Percentiles rank a stretch among this genome's conserved stretches.
Conservation (phyloP, 306 rosid species). For the Sicyos edulis region DNA sequence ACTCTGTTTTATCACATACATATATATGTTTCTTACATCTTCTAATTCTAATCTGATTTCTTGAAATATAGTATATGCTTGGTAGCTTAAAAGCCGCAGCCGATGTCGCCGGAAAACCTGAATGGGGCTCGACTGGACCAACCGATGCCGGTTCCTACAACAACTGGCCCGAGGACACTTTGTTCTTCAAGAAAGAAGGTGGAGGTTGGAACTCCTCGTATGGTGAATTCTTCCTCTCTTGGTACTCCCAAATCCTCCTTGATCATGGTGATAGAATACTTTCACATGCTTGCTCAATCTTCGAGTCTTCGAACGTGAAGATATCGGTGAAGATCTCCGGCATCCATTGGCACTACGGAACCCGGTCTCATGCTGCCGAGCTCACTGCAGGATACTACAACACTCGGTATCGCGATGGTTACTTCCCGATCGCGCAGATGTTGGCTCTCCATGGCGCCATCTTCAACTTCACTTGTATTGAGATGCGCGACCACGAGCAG, state of each 20-base stretch:
- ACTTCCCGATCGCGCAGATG: slow-evolving; percentile 83
- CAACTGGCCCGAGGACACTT: slow-evolving; percentile 90
- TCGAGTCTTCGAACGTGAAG: slow-evolving; percentile 45
- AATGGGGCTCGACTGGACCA: slow-evolving; percentile 93
- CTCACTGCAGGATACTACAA: slow-evolving; percentile 97
- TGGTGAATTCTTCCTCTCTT: slow-evolving; percentile 82
- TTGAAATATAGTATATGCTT: slow-evolving; percentile 64
- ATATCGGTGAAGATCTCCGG: slow-evolving; percentile 84
- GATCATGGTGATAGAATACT: slow-evolving; percentile 86
- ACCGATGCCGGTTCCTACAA: slow-evolving; percentile 89
- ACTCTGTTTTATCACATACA: neutral
- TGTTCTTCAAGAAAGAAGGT: slow-evolving; percentile 73
- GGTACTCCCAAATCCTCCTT: slow-evolving; percentile 82
- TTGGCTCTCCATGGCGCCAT: slow-evolving; percentile 74
- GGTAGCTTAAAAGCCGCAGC: slow-evolving; percentile 71
- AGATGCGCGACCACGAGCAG: slow-evolving; percentile 91
- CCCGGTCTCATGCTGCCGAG: slow-evolving; percentile 91
- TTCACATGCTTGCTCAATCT: slow-evolving; percentile 48
- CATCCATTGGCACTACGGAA: slow-evolving; percentile 94
- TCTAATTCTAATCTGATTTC: slow-evolving; percentile 2
- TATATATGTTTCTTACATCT: neutral
- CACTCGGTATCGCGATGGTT: slow-evolving; percentile 74
- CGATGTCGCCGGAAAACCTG: slow-evolving; percentile 52
- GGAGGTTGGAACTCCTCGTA: slow-evolving; percentile 70
- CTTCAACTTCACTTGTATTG: slow-evolving; percentile 89